Evolutionary conservation across 2,329 filamentous ascomycete genomes (phyloP).

Genomic region (Pseudogymnoascus sp.): DNA sequence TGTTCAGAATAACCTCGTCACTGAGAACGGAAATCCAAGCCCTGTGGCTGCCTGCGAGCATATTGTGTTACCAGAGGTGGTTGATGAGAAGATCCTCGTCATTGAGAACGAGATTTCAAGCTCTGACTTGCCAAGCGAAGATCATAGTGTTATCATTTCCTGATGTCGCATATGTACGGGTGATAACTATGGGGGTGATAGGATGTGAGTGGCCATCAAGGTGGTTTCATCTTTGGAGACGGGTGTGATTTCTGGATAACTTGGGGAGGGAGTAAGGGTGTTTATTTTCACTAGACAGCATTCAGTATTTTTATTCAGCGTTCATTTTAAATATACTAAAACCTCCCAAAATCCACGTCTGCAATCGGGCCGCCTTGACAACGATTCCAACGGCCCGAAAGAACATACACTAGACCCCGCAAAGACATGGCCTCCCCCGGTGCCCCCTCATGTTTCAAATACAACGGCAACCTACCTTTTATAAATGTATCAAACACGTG

Average conservation of each 20-base stretch:
- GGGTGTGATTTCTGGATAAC: not conserved
- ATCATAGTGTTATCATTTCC: not conserved
- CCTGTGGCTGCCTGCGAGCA: not conserved
- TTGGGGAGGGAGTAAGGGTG: not conserved
- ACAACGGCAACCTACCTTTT: not conserved
- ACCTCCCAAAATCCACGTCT: not conserved
- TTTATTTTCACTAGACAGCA: not conserved
- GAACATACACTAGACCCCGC: not conserved
- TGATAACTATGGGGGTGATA: not conserved
- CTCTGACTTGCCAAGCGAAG: not conserved
- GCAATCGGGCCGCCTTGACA: not conserved
- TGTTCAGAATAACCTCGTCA: not conserved
- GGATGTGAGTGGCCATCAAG: not conserved
- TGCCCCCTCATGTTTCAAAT: not conserved
- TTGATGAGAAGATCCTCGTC: not conserved
- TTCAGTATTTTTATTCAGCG: not conserved
- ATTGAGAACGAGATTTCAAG: not conserved
- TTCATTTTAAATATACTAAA: not conserved
- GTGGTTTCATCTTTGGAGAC: not conserved
- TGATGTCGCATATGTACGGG: not conserved
- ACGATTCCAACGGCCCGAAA: not conserved
- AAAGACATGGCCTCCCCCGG: not conserved
- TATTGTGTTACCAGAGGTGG: not conserved
- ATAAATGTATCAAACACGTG: not conserved
- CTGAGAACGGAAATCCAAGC: not conserved